phyloP scores from a whole-genome alignment of 805 yeast genomes.

The Candida stauntonica region DNA sequence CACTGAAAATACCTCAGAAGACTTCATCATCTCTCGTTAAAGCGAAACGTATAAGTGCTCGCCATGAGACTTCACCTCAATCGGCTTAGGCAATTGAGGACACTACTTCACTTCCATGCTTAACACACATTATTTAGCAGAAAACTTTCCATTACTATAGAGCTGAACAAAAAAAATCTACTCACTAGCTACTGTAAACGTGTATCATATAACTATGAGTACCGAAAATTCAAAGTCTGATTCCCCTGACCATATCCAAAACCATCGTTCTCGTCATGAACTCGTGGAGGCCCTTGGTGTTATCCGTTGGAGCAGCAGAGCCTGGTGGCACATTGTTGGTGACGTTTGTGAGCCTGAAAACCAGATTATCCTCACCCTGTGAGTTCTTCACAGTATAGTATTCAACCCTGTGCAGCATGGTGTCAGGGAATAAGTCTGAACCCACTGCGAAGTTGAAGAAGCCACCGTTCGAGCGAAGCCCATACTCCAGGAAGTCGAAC shows the following conservation, averaged over 20 bases:
- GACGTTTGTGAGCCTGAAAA: slow-evolving; percentile 22
- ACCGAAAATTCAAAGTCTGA: no score
- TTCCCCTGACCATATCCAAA: no score
- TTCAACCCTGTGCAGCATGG: slow-evolving; percentile 22
- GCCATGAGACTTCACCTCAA: no score
- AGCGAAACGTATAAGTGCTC: no score
- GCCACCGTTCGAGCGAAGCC: slow-evolving; percentile 20
- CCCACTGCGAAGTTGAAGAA: slow-evolving; percentile 20
- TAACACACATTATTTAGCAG: no score
- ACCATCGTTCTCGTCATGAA: slow-evolving; percentile 27
- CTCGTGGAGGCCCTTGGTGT: slow-evolving; percentile 23
- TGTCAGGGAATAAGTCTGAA: slow-evolving; percentile 12
- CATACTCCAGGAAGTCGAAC: slow-evolving; percentile 18
- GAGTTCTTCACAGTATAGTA: slow-evolving; percentile 16
- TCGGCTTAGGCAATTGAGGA: no score
- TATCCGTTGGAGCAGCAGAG: slow-evolving; percentile 15
- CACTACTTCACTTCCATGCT: no score
- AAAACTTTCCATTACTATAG: no score
- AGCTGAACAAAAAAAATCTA: no score
- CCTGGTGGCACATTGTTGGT: slow-evolving; percentile 6
- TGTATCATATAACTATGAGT: no score
- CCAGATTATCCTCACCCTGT: slow-evolving; percentile 13
- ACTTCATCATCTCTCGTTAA: background rate
- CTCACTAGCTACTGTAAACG: no score
- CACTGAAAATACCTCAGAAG: background rate